phyloP scores from a whole-genome alignment of 2,329 filamentous ascomycete genomes.

The Cladosporium sp. region DNA sequence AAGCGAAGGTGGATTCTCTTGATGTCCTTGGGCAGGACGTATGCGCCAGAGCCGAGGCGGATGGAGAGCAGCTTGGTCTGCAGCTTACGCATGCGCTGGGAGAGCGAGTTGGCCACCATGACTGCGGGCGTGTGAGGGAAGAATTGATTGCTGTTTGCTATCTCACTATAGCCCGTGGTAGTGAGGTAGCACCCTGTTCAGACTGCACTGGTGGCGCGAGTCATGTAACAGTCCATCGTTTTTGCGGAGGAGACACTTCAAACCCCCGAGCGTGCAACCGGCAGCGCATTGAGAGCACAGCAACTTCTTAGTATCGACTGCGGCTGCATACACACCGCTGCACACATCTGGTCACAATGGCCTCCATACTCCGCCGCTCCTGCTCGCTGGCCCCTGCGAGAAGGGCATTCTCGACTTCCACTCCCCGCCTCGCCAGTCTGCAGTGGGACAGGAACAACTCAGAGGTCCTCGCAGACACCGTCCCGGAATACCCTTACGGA shows the following conservation, averaged over 20 bases:
- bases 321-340: not conserved
- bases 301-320: not conserved
- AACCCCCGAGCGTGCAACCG: not conserved
- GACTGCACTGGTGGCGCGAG: slow-evolving; percentile 17
- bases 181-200: slow-evolving; percentile 2
- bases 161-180: not conserved
- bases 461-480: slow-evolving; percentile 32
- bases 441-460: slow-evolving; percentile 36
- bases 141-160: slow-evolving; percentile 52
- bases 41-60: slow-evolving; percentile 79
- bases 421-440: slow-evolving; percentile 27
- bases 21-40: slow-evolving; percentile 74
- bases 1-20: slow-evolving; percentile 76
- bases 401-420: slow-evolving; percentile 36
- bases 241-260: slow-evolving; percentile 12
- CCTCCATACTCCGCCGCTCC: slow-evolving; percentile 29
- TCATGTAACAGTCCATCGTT: not conserved
- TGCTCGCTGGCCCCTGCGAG: slow-evolving; percentile 17
- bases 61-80: slow-evolving; percentile 72
- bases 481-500: slow-evolving; percentile 69
- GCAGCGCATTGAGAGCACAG: slow-evolving; percentile 10
- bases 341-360: slow-evolving; percentile 23
- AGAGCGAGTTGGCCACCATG: slow-evolving; percentile 12
- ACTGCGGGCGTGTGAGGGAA: slow-evolving; percentile 10
- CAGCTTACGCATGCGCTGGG: slow-evolving; percentile 72